Base-by-base conservation (phyloP, 2,329 filamentous ascomycete species). In the Zymoseptoria crescenta region DNA sequence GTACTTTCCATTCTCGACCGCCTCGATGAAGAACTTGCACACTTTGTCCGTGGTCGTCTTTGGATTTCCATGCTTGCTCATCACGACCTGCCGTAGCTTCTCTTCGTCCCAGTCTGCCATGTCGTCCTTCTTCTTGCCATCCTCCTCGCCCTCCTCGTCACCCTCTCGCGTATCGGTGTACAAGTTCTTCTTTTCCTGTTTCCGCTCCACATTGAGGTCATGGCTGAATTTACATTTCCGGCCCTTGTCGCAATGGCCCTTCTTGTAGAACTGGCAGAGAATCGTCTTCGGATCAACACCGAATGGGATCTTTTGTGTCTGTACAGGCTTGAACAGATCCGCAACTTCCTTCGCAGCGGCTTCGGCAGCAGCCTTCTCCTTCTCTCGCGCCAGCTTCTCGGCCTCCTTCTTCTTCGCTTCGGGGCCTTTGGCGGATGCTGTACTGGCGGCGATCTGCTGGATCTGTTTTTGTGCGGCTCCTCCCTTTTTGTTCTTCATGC, bases 401-500 rank as follows among this genome's bases (percentile, higher is more conserved):
- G 83, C 83, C 55, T 82, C 82, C 72, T 86, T 96, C 69, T 81
- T 83, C 81, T 96, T 97, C 74, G 94, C 87, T 59, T 96, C 93
- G 21, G 90, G 84, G n/a, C 82, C 87, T 62, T 91, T 90, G 68
- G 87, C 86, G 58, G 83, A 81, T 66, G 87, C 85, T 56, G 86
- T 83, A 69, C 91, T 87, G 52, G 86, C 83, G 67, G 86, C 79
- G 74, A 99, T 84, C 70, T 91, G 89, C 60, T 89, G 87, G 73
- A 99, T 97, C 68, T 92, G 85, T 76, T 87, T 96, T 78, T 97
- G 90, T 57, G 91, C 93, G 56, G 85, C 87, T 59, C 85, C 88
- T 67, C 94, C 94, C 41, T 96, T 99, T 81, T 99, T 99, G 74
- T 99, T 99, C 80, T 99, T 99, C 94, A 99, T 97, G 69, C 94